Percentiles rank a stretch among this genome's conserved stretches.
Conservation (phyloP, 83 land plant genomes). For the Larix sibirica region DNA sequence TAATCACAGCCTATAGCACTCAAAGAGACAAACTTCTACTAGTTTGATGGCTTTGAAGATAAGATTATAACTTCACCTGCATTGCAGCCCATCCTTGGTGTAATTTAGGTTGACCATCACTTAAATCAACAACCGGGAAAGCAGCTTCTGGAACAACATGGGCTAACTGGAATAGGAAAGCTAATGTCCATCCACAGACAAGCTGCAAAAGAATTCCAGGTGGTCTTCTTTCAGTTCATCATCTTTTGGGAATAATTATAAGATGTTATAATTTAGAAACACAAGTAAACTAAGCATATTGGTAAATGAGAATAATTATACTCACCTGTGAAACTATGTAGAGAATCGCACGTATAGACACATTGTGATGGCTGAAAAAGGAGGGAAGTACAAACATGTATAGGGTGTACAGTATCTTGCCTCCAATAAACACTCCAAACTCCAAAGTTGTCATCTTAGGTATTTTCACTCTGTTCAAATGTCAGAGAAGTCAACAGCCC, state of each 20-base stretch:
- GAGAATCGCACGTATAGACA: slow-evolving; percentile 12
- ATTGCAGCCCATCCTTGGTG: slow-evolving; percentile 52
- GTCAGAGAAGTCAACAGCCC: background rate
- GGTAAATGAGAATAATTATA: background rate
- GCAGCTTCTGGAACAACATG: slow-evolving; percentile 55
- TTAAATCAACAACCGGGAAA: slow-evolving; percentile 34
- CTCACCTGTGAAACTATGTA: slow-evolving; percentile 39
- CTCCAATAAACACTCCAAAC: slow-evolving; percentile 36
- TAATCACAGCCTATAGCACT: no score
- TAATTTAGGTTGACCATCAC: slow-evolving; percentile 35
- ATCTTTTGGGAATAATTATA: background rate
- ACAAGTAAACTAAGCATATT: background rate
- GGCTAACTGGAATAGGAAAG: slow-evolving; percentile 54
- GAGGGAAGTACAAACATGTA: slow-evolving; percentile 50
- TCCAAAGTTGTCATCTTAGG: slow-evolving; percentile 48
- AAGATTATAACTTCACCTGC: slow-evolving; percentile 28
- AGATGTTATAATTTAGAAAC: background rate
- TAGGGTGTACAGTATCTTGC: slow-evolving; percentile 41
- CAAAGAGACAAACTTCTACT: no score
- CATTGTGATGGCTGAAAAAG: slow-evolving; percentile 34
- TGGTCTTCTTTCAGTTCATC: background rate
- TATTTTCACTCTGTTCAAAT: slow-evolving; percentile 40
- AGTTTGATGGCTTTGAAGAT: no score
- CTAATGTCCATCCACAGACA: slow-evolving; percentile 52
- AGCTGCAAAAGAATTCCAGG: slow-evolving; percentile 27